These are phyloP conservation scores for Linnemannia elongata DNA, from an alignment of 192 early-diverging fungal genomes.

Conservation along the genomic window DNA sequence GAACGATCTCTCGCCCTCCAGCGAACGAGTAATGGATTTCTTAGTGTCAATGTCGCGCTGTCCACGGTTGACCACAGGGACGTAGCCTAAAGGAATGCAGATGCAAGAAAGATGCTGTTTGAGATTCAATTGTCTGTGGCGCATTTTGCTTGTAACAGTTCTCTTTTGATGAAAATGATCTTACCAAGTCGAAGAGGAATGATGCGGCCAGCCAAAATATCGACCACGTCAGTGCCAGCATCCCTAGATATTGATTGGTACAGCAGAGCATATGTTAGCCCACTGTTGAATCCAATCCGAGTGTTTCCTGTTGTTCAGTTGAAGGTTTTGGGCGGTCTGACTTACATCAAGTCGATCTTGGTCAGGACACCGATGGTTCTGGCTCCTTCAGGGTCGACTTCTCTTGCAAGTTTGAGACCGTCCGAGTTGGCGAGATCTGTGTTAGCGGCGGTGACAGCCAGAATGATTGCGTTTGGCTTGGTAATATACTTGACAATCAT, in stretches of 20 bases:
- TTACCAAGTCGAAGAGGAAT: constrained; percentile 86
- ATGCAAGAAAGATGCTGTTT: background rate
- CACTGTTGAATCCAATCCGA: no score
- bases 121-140: background rate
- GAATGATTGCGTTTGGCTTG: constrained; percentile 98
- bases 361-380: constrained; percentile 99
- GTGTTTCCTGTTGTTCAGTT: no score
- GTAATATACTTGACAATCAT: constrained; percentile 99
- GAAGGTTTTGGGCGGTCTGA: background rate
- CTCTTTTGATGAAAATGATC: background rate
- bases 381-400: constrained; percentile 98
- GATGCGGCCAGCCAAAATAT: constrained; percentile 96
- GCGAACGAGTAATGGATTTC: constrained; percentile 88
- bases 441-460: constrained; percentile 98
- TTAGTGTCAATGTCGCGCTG: constrained; percentile 97
- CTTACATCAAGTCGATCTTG: constrained; percentile 97
- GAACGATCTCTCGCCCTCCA: constrained; percentile 91
- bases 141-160: background rate
- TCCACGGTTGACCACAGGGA: constrained; percentile 99
- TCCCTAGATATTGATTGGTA: constrained; percentile 66
- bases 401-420: constrained; percentile 96
- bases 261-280: no score
- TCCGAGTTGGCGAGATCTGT: constrained; percentile 99
- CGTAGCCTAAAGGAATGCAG: constrained; percentile 77
- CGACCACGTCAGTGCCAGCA: constrained; percentile 98